Percentiles rank a stretch among this genome's conserved stretches.
These are phyloP conservation scores for Crepidotus variabilis DNA, from an alignment of 768 basidiomycete species.

Conservation along the genomic window DNA sequence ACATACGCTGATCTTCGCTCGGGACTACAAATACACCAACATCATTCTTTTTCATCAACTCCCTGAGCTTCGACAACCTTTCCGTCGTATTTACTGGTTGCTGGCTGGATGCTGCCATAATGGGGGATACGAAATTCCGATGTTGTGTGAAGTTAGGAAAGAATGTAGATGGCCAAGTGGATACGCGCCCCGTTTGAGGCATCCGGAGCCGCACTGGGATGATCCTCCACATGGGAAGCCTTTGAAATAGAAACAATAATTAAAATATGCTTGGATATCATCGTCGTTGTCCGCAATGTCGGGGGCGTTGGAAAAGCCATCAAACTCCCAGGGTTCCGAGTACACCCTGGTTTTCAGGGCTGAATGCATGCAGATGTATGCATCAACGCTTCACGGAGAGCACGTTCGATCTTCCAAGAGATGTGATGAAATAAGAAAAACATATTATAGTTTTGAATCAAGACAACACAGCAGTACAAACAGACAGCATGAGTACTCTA, in stretches of 20 bases:
- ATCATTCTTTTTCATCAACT: constrained; percentile 58
- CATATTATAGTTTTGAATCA: background rate
- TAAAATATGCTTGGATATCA: background rate
- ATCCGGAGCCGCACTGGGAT: background rate
- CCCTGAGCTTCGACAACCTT: constrained; percentile 59
- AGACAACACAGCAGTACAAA: background rate
- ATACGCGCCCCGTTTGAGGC: background rate
- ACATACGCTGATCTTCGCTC: constrained; percentile 90
- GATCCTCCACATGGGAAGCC: background rate
- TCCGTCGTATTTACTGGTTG: background rate
- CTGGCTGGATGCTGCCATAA: background rate
- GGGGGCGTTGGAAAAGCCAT: background rate
- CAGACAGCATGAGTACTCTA: background rate
- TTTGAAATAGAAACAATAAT: background rate
- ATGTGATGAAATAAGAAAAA: no score
- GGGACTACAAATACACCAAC: constrained; percentile 70
- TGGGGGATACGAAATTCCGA: background rate
- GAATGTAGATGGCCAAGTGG: background rate
- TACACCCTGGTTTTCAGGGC: background rate
- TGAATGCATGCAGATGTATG: no score
- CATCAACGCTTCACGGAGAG: background rate
- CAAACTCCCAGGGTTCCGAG: background rate
- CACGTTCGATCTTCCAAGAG: background rate
- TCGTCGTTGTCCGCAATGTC: background rate
- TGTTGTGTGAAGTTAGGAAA: background rate